Evolutionary conservation across 2,329 filamentous ascomycete species (phyloP).

Genomic region (Nakataea oryzae): DNA sequence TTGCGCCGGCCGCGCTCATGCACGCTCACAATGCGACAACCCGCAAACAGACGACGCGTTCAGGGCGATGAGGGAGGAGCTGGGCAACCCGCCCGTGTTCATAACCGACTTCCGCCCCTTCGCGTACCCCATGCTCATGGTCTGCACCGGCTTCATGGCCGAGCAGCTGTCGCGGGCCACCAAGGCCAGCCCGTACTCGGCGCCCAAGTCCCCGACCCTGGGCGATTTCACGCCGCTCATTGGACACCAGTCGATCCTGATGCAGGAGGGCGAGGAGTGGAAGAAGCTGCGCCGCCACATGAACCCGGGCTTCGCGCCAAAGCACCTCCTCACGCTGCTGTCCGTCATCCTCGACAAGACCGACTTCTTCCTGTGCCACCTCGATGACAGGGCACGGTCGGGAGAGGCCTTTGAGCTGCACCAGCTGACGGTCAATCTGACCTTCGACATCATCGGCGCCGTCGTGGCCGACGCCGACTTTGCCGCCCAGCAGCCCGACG

Average conservation of each 20-base stretch:
- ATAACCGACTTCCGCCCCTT: conserved; percentile 24
- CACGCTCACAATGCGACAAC: neutral
- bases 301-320: conserved; percentile 26
- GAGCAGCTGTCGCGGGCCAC: conserved; percentile 24
- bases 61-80: conserved; percentile 15
- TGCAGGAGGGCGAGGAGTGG: conserved; percentile 17
- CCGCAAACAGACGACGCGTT: conserved; percentile 13
- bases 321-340: conserved; percentile 25
- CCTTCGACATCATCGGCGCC: conserved; percentile 28
- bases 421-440: conserved; percentile 18
- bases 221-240: conserved; percentile 13
- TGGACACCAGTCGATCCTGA: conserved; percentile 13
- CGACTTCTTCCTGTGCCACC: conserved; percentile 15
- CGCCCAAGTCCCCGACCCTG: conserved; percentile 20
- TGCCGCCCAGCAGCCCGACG: conserved; percentile 15
- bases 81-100: conserved; percentile 21
- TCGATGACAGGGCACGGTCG: conserved; percentile 17
- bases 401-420: conserved; percentile 18
- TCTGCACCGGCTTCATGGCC: conserved; percentile 22
- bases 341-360: conserved; percentile 24
- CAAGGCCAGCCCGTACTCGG: conserved; percentile 18
- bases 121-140: conserved; percentile 18
- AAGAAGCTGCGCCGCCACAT: conserved; percentile 21
- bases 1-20: too few species aligned
- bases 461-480: conserved; percentile 24